Conservation (phyloP, 768 basidiomycete species). For the Hortiboletus campestris region DNA sequence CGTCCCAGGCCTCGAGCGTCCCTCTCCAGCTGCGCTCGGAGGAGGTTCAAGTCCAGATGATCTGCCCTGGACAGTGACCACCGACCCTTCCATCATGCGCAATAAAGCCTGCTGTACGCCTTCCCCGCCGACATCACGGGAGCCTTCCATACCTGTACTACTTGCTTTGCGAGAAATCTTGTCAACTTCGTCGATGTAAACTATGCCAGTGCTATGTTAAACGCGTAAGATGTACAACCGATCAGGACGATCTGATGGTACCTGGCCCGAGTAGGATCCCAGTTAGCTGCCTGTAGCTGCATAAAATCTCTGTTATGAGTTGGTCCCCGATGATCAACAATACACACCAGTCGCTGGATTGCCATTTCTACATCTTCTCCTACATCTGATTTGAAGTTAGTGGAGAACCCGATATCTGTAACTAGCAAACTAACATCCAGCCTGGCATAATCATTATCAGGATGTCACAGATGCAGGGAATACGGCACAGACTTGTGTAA, state of each 20-base stretch:
- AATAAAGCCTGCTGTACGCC: slow-evolving; percentile 93
- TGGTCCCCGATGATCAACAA: background rate
- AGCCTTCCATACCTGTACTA: slow-evolving; percentile 60
- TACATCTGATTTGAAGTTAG: slow-evolving; percentile 57
- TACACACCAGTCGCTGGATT: slow-evolving; percentile 72
- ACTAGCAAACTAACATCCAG: slow-evolving; percentile 58
- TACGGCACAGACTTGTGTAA: slow-evolving; percentile 68
- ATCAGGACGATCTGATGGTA: slow-evolving; percentile 25
- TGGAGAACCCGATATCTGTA: background rate
- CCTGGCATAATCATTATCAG: slow-evolving; percentile 40
- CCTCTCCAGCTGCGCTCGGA: slow-evolving; percentile 43
- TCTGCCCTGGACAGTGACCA: slow-evolving; percentile 79
- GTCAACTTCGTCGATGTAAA: slow-evolving; percentile 96
- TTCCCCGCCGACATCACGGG: slow-evolving; percentile 91
- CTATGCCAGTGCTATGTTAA: slow-evolving; percentile 76
- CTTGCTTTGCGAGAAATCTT: slow-evolving; percentile 73
- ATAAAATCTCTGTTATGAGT: slow-evolving; percentile 4
- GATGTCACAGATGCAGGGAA: background rate
- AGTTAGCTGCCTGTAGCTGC: slow-evolving; percentile 86
- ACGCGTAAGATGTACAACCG: slow-evolving; percentile 4
- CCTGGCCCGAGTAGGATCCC: slow-evolving; percentile 86
- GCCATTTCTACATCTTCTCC: slow-evolving; percentile 96
- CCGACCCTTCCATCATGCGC: slow-evolving; percentile 91
- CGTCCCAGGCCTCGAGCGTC: slow-evolving; percentile 49
- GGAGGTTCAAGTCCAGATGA: slow-evolving; percentile 47